Base-by-base conservation (phyloP, 1,139 yeast species). In the Arxiozyma slooffiae region DNA sequence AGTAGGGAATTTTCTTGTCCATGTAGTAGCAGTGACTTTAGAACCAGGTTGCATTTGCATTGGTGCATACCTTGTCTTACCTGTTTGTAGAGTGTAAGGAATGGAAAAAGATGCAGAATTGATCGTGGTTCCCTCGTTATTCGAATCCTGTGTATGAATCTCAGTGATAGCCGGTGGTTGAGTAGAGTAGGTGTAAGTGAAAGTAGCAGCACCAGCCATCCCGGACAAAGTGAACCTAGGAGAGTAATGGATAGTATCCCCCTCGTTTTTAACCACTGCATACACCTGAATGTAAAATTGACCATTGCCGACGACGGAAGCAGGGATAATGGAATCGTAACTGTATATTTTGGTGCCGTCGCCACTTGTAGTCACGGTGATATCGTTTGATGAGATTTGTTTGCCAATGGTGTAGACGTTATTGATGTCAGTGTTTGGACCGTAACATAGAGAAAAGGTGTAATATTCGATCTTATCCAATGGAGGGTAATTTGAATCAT, bases 31-130 rank as follows among this genome's bases (percentile, higher is more conserved):
- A 1, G 95, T 83, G 16, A 87, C 80, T 8, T 69, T 73, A 1
- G 85, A 64, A 4, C 82, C 85, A 7, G 97, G 96, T 69, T 88
- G 95, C 53, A 73, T 67, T 69, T 88, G 96, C 96, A 89, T 88
- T 48, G 96, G 96, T 1, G 97, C 97, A 67, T 71, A 86, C 64
- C 87, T 75, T 2, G 84, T 77, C 47, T 57, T 67, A 39, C 95
- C 95, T 0, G 95, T 84, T 71, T 89, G 97, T 53, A 62, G 55
- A 2, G 89, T 77, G 68, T 88, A 89, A 4, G 89, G 75, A 8
- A 86, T 75, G 3, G 73, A 60, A 55, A 73, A 72, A 1, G 79
- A 74, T 21, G 62, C 61, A 46, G 68, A 59, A 48, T 63, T 62
- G 38, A 67, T 62, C 3, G 57, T n/a, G 4, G 55, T 43, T n/a